Evolutionary conservation across 2,329 filamentous ascomycete species (phyloP).

Genomic region (Davidsoniella australis): DNA sequence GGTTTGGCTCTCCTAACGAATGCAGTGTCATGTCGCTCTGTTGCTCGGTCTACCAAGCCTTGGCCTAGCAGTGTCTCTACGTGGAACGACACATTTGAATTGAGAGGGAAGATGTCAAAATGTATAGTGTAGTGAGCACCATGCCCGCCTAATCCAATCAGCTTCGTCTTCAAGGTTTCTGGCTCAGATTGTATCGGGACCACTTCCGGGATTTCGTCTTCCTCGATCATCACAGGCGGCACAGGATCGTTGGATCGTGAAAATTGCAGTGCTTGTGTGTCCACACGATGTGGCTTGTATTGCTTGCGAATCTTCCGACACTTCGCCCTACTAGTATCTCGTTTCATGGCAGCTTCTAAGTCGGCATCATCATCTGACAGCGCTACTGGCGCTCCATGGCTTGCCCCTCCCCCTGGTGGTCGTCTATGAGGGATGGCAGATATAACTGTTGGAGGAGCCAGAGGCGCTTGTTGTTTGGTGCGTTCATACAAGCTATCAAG

Average conservation of each 20-base stretch:
- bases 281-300: constrained; percentile 26
- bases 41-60: constrained; percentile 28
- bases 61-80: constrained; percentile 40
- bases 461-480: constrained; percentile 18
- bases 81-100: constrained; percentile 39
- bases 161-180: constrained; percentile 16
- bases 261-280: constrained; percentile 35
- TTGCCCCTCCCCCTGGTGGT: not conserved
- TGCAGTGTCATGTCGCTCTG: constrained; percentile 18
- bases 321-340: constrained; percentile 12
- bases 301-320: constrained; percentile 26
- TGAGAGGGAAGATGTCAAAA: constrained; percentile 45
- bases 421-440: not conserved
- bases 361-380: constrained; percentile 4
- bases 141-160: constrained; percentile 41
- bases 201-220: not conserved
- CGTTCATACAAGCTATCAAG: constrained; percentile 38
- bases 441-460: constrained; percentile 9
- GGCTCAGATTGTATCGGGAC: not conserved
- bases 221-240: constrained; percentile 11
- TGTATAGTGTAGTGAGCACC: constrained; percentile 44
- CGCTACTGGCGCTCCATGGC: too few relatives aligned
- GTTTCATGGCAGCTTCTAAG: not conserved
- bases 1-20: constrained; percentile 19
- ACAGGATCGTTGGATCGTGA: constrained; percentile 36